Percentiles rank a stretch among this genome's conserved stretches.
Evolutionary conservation across 1,284 basidiomycete species (phyloP).

Genomic region (Ceratobasidium papillatum): DNA sequence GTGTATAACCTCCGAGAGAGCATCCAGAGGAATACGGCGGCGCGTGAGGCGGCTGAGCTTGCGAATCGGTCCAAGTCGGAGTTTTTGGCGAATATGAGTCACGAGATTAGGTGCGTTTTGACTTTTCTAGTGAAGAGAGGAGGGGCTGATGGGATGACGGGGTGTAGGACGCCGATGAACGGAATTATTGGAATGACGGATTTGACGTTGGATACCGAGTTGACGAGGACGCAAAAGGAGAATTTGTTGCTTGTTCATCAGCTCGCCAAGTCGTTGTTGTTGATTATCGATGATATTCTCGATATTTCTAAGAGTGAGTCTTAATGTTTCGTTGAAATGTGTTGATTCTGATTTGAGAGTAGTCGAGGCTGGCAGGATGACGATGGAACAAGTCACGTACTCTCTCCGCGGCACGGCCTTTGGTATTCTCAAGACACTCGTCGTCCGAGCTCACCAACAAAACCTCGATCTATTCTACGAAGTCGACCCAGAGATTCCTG

Average conservation of each 20-base stretch:
- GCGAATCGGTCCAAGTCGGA: slow-evolving; percentile 97
- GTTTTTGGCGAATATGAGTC: slow-evolving; percentile 98
- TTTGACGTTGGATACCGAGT: slow-evolving; percentile 91
- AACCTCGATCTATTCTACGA: slow-evolving; percentile 97
- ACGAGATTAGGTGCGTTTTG: slow-evolving; percentile 82
- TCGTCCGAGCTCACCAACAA: slow-evolving; percentile 97
- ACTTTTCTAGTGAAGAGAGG: slow-evolving; percentile 11
- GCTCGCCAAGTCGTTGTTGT: slow-evolving; percentile 88
- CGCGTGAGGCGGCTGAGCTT: slow-evolving; percentile 95
- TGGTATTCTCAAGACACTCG: slow-evolving; percentile 96
- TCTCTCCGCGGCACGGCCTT: slow-evolving; percentile 98
- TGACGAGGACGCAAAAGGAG: slow-evolving; percentile 90
- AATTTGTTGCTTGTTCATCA: slow-evolving; percentile 96
- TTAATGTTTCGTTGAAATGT: not conserved
- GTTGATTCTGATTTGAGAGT: slow-evolving; percentile 31
- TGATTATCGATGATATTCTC: slow-evolving; percentile 98
- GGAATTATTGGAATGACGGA: slow-evolving; percentile 99
- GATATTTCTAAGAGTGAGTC: slow-evolving; percentile 96
- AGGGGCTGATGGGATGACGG: not conserved
- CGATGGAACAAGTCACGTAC: slow-evolving; percentile 98
- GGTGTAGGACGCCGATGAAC: slow-evolving; percentile 91
- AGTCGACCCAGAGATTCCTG: slow-evolving; percentile 94
- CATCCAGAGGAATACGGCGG: slow-evolving; percentile 99
- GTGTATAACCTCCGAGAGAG: slow-evolving; percentile 96
- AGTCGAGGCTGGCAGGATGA: slow-evolving; percentile 99